Percentiles rank a stretch among this genome's conserved stretches.
Evolutionary conservation across 1,284 basidiomycete genomes (phyloP).

Genomic region (Schizopora paradoxa): DNA sequence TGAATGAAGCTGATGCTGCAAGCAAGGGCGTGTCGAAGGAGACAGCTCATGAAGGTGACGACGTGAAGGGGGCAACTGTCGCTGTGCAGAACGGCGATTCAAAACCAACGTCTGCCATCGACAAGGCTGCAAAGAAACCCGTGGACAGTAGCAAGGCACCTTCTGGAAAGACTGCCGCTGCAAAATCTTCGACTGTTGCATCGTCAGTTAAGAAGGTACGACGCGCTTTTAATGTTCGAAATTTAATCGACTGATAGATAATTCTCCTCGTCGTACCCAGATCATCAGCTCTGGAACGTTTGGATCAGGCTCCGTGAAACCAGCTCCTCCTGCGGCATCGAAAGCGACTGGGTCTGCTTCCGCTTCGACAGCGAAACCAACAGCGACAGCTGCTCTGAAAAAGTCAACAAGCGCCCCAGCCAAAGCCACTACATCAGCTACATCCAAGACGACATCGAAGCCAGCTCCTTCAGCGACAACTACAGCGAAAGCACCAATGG

Average conservation of each 20-base stretch:
- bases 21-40: constrained; percentile 14
- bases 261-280: constrained; percentile 30
- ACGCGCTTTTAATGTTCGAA: constrained; percentile 20
- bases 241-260: constrained; percentile 4
- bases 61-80: background rate
- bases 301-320: constrained; percentile 51
- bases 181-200: constrained; percentile 27
- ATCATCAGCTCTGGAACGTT: constrained; percentile 64
- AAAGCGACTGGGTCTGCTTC: constrained; percentile 36
- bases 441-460: constrained; percentile 33
- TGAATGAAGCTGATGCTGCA: constrained; percentile 4
- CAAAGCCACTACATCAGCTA: constrained; percentile 38
- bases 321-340: constrained; percentile 33
- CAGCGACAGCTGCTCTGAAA: constrained; percentile 34
- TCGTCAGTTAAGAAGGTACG: constrained; percentile 63
- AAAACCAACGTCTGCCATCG: constrained; percentile 10
- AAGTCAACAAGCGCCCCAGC: constrained; percentile 43
- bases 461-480: constrained; percentile 31
- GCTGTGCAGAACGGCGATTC: background rate
- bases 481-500: constrained; percentile 36
- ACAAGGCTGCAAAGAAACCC: constrained; percentile 13
- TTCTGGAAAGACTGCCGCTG: constrained; percentile 9
- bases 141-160: background rate
- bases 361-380: constrained; percentile 20
- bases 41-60: constrained; percentile 4